Percentiles rank a stretch among this genome's conserved stretches.
Conservation (phyloP, 192 early-diverging fungal species). For the Phlyctochytrium planicorne region DNA sequence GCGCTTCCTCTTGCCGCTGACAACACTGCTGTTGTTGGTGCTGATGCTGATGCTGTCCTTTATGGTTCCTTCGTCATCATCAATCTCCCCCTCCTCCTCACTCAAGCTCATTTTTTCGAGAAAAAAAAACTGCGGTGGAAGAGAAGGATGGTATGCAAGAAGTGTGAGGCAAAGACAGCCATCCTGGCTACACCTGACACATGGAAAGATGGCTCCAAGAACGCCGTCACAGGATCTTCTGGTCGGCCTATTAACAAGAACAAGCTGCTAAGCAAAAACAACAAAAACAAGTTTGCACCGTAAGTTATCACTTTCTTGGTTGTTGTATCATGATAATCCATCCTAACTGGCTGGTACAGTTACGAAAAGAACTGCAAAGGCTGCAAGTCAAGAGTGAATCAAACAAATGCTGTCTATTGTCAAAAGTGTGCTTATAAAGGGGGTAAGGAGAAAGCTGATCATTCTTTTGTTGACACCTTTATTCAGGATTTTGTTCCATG, state of each 20-base stretch:
- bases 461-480: neutral
- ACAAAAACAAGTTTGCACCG: conserved; percentile 5
- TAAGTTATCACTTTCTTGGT: neutral
- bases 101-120: neutral
- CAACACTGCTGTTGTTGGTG: neutral
- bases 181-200: conserved; percentile 14
- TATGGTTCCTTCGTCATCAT: neutral
- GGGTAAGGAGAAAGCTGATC: neutral
- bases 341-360: neutral
- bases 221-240: conserved; percentile 9
- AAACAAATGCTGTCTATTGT: neutral
- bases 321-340: neutral
- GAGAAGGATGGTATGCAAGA: conserved; percentile 19
- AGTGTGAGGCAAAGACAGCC: conserved; percentile 19
- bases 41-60: neutral
- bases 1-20: no score
- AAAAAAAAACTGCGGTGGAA: neutral
- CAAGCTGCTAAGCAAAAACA: conserved; percentile 20
- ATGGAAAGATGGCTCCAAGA: conserved; percentile 24
- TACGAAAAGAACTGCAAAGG: neutral
- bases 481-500: neutral
- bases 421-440: neutral
- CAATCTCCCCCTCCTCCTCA: neutral
- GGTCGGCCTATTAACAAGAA: conserved; percentile 16
- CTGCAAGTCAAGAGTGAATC: neutral